Percentiles rank a stretch among this genome's conserved stretches.
Conservation (phyloP, 2,329 filamentous ascomycete species). For the Coniochaeta sp. region DNA sequence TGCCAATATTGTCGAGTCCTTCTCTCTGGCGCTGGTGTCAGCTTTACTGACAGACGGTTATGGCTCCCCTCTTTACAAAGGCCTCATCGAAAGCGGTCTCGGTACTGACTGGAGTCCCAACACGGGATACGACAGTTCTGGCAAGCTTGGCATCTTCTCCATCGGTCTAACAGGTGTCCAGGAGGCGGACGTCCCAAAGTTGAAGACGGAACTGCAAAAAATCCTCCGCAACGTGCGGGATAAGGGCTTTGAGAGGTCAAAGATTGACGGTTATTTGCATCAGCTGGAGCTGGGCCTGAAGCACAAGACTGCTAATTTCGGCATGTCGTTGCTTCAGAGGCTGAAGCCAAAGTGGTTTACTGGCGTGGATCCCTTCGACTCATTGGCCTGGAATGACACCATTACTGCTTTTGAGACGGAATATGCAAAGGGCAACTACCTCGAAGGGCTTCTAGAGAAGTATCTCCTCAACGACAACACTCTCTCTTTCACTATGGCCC, state of each 20-base stretch:
- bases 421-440: conserved; percentile 68
- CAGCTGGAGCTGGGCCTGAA: conserved; percentile 89
- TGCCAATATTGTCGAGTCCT: conserved; percentile 76
- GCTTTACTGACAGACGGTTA: conserved; percentile 89
- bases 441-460: conserved; percentile 80
- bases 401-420: conserved; percentile 73
- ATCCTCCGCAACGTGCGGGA: conserved; percentile 63
- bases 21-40: conserved; percentile 74
- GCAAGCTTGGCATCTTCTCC: conserved; percentile 74
- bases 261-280: conserved; percentile 90
- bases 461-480: conserved; percentile 84
- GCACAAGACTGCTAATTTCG: conserved; percentile 94
- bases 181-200: conserved; percentile 66
- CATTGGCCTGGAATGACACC: conserved; percentile 85
- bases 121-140: conserved; percentile 79
- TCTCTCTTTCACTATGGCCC: conserved; percentile 90
- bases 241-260: conserved; percentile 79
- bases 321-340: conserved; percentile 81
- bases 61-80: conserved; percentile 85
- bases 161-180: conserved; percentile 87
- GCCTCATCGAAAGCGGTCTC: conserved; percentile 80
- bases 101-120: conserved; percentile 94
- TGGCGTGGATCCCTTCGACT: conserved; percentile 84
- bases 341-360: conserved; percentile 94
- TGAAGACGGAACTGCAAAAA: conserved; percentile 66